A percentile compares a stretch with the other conserved stretches of the same genome.
phyloP scores from a whole-genome alignment of 768 basidiomycete species.

The Suillus decipiens region DNA sequence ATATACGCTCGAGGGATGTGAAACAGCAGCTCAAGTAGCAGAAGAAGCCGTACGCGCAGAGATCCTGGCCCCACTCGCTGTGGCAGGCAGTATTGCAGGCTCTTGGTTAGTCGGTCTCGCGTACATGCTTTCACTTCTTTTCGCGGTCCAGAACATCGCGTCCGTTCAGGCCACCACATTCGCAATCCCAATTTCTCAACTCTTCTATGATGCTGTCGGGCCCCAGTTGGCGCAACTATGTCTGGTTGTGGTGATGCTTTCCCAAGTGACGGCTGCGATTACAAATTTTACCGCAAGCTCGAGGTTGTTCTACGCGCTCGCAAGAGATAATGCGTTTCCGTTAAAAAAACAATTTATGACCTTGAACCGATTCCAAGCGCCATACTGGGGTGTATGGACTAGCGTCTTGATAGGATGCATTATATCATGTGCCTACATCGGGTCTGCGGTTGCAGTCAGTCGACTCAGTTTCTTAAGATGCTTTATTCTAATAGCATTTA shows the following conservation, averaged over 20 bases:
- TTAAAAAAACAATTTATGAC: slow-evolving; percentile 47
- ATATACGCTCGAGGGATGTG: slow-evolving; percentile 64
- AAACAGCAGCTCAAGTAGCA: slow-evolving; percentile 61
- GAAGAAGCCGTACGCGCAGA: slow-evolving; percentile 59
- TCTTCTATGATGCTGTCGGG: slow-evolving; percentile 57
- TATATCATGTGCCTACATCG: slow-evolving; percentile 61
- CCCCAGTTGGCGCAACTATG: slow-evolving; percentile 48
- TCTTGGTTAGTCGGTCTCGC: slow-evolving; percentile 58
- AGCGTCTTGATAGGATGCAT: slow-evolving; percentile 54
- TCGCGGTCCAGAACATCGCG: slow-evolving; percentile 54
- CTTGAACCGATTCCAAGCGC: slow-evolving; percentile 54
- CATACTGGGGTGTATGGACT: slow-evolving; percentile 55
- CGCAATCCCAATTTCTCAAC: slow-evolving; percentile 59
- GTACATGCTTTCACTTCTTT: slow-evolving; percentile 61
- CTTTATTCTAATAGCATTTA: background rate
- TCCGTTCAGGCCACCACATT: slow-evolving; percentile 49
- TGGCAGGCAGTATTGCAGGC: slow-evolving; percentile 53
- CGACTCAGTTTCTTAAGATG: background rate
- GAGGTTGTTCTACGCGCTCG: slow-evolving; percentile 56
- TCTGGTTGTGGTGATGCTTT: slow-evolving; percentile 47
- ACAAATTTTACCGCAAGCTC: slow-evolving; percentile 63
- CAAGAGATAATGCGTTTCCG: slow-evolving; percentile 55
- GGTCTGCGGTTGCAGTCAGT: slow-evolving; percentile 54
- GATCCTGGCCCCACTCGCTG: slow-evolving; percentile 56
- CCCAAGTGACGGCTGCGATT: slow-evolving; percentile 57